phyloP scores from a whole-genome alignment of 2,329 filamentous ascomycete species.

The Fusarium pseudocircinatum region DNA sequence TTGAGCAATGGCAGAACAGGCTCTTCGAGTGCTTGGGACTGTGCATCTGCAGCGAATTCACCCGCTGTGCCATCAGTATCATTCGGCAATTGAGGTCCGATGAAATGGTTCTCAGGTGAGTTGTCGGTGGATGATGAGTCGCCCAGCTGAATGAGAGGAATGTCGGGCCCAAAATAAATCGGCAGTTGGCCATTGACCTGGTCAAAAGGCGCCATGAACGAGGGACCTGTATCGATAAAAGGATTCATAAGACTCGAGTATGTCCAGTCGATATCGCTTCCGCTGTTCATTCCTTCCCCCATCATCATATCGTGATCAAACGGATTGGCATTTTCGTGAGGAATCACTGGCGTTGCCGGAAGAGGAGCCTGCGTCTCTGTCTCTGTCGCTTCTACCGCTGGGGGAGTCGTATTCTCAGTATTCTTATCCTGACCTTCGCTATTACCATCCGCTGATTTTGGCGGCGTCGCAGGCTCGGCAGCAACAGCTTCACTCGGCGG shows the following conservation, averaged over 20 bases:
- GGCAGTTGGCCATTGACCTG: neutral
- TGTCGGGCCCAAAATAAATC: neutral
- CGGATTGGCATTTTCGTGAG: neutral
- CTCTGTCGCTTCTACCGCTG: neutral
- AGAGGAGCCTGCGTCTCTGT: neutral
- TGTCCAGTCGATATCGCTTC: neutral
- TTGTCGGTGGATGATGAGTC: neutral
- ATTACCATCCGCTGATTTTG: neutral
- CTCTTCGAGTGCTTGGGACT: neutral
- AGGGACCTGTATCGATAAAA: neutral
- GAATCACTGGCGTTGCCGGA: neutral
- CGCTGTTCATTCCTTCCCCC: neutral
- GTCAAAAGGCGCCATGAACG: neutral
- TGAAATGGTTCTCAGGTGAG: neutral
- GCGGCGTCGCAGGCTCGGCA: neutral
- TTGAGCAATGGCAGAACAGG: neutral
- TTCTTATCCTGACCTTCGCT: neutral
- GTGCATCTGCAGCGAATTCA: neutral
- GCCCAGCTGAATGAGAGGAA: neutral
- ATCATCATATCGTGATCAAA: neutral
- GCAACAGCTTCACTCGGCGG: neutral
- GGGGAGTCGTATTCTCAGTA: fast-evolving
- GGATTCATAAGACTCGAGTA: neutral
- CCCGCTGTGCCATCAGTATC: neutral
- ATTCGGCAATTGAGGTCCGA: neutral